Conservation (phyloP, 305 asterid genomes). For the Fraxinus baroniana region DNA sequence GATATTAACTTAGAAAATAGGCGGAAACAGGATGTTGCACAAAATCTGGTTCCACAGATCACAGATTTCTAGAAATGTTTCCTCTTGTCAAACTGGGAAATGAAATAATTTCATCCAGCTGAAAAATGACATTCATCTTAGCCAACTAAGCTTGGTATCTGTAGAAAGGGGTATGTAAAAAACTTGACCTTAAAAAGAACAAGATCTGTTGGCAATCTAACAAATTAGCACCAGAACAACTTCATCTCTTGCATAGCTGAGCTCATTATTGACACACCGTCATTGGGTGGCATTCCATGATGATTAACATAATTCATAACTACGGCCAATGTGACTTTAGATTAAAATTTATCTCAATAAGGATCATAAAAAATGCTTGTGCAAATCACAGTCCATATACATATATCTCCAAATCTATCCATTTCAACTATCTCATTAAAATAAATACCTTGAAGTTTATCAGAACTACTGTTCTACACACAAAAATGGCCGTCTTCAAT, state of each 20-base stretch:
- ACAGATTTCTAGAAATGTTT: background rate
- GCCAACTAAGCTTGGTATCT: background rate
- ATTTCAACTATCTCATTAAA: background rate
- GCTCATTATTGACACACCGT: background rate
- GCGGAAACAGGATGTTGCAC: background rate
- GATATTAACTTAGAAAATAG: too few relatives aligned
- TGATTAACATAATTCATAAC: too few relatives aligned
- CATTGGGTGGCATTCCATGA: background rate
- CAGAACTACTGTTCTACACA: background rate
- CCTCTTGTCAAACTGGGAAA: background rate
- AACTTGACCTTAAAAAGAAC: background rate
- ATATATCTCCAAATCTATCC: too few relatives aligned
- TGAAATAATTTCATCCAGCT: background rate
- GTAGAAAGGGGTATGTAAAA: background rate
- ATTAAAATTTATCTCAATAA: too few relatives aligned
- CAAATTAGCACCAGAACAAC: background rate
- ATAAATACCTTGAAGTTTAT: background rate
- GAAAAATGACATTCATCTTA: background rate
- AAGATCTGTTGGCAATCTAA: background rate
- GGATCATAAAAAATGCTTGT: too few relatives aligned
- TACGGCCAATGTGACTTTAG: too few relatives aligned
- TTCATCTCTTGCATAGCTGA: too few relatives aligned
- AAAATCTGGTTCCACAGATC: background rate
- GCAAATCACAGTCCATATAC: too few relatives aligned
- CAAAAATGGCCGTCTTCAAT: too few relatives aligned